Evolutionary conservation across 1,284 basidiomycete species (phyloP).

Genomic region (Sutorius eximius): DNA sequence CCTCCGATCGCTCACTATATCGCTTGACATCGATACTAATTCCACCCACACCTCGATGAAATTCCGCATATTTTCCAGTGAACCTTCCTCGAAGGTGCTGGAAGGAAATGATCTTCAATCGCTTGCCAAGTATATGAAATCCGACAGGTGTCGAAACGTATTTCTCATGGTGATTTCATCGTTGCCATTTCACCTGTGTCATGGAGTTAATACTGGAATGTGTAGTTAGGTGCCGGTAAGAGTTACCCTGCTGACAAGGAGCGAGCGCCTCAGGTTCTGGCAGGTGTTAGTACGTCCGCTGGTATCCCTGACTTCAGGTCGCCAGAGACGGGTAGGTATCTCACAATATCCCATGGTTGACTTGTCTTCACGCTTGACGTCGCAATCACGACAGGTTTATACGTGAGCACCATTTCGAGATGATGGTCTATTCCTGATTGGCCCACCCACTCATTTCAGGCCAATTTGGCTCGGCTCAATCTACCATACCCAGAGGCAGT

Average conservation of each 20-base stretch:
- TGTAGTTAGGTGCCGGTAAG: conserved; percentile 63
- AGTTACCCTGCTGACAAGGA: not conserved
- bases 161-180: conserved; percentile 63
- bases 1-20: not conserved
- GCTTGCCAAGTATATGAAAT: conserved; percentile 67
- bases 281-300: conserved; percentile 76
- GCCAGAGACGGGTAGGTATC: conserved; percentile 62
- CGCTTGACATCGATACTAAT: not conserved
- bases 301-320: conserved; percentile 83
- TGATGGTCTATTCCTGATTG: not conserved
- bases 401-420: conserved; percentile 36
- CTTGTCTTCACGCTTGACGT: not conserved
- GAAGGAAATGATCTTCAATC: conserved; percentile 42
- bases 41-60: conserved; percentile 15
- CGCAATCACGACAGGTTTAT: conserved; percentile 44
- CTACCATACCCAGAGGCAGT: conserved; percentile 81
- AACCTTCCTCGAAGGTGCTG: conserved; percentile 24
- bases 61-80: not conserved
- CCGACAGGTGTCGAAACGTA: conserved; percentile 62
- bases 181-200: not conserved
- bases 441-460: conserved; percentile 39
- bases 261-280: conserved; percentile 4
- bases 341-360: not conserved
- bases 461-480: conserved; percentile 70
- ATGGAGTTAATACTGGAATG: conserved; percentile 1